phyloP scores from a whole-genome alignment of 192 early-diverging fungal species.

The Coemansia interrupta region DNA sequence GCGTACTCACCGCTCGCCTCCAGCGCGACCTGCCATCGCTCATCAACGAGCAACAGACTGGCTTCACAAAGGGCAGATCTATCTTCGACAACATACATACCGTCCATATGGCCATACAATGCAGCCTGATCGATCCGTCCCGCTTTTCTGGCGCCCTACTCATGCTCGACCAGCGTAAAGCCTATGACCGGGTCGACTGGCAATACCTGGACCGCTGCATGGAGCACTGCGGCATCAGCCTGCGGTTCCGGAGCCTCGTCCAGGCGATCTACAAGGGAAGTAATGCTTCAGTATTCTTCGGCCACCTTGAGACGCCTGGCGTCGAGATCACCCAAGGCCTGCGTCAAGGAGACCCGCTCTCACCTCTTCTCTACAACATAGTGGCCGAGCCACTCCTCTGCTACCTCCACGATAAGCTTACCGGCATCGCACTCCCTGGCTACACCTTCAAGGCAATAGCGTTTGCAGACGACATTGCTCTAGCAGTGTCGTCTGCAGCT shows the following conservation, averaged over 20 bases:
- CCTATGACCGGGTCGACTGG: constrained; percentile 17
- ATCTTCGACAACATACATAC: background rate
- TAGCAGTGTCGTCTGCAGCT: background rate
- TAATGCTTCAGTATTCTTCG: background rate
- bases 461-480: constrained; percentile 11
- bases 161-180: constrained; percentile 11
- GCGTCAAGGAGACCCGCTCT: constrained; percentile 10
- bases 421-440: background rate
- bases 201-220: constrained; percentile 6
- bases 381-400: constrained; percentile 11
- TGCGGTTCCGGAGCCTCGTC: background rate
- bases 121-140: background rate
- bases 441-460: constrained; percentile 6
- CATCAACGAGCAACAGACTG: background rate
- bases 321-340: constrained; percentile 10
- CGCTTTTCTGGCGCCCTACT: background rate
- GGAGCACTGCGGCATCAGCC: background rate
- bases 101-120: background rate
- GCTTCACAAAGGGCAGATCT: background rate
- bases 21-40: background rate
- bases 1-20: background rate
- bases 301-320: background rate
- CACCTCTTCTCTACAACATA: constrained; percentile 13
- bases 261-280: constrained; percentile 4
- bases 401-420: background rate